phyloP scores from a whole-genome alignment of 2,329 filamentous ascomycete genomes.

The Arthroderma sp. region DNA sequence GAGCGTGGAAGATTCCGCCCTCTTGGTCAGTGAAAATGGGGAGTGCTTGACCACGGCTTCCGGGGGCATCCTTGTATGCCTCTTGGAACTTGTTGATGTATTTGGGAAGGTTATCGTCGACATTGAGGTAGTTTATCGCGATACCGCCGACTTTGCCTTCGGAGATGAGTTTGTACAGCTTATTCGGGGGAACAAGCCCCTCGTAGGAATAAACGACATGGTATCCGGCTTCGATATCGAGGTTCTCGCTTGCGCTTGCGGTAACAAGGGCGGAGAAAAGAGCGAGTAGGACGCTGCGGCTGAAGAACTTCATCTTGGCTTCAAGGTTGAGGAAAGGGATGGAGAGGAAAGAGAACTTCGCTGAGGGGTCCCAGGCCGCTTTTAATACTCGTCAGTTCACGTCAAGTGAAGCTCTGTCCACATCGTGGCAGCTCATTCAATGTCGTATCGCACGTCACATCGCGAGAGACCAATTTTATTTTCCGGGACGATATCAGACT shows the following conservation, averaged over 20 bases:
- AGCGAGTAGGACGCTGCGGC: background rate
- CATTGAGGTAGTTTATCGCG: slow-evolving; percentile 20
- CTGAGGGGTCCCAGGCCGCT: no score
- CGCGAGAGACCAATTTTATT: no score
- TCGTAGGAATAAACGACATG: slow-evolving; percentile 23
- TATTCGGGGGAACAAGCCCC: slow-evolving; percentile 14
- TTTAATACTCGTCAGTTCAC: no score
- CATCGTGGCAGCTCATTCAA: no score
- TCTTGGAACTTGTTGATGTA: slow-evolving; percentile 14
- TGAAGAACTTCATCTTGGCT: background rate
- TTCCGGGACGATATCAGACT: no score
- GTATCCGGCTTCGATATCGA: slow-evolving; percentile 11
- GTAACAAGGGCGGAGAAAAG: background rate
- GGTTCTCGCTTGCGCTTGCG: background rate
- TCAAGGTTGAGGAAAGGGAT: no score
- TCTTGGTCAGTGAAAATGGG: slow-evolving; percentile 23
- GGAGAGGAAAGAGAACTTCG: no score
- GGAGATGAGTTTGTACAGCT: slow-evolving; percentile 16
- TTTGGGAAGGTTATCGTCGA: slow-evolving; percentile 14
- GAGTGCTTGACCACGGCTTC: slow-evolving; percentile 15
- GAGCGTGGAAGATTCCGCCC: slow-evolving; percentile 17
- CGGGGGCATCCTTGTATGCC: slow-evolving; percentile 12
- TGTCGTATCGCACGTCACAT: no score
- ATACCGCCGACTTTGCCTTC: slow-evolving; percentile 21
- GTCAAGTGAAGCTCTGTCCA: no score